These are phyloP conservation scores for Speleostelium caveatum DNA, from an alignment of 78 protist species.

Conservation along the genomic window DNA sequence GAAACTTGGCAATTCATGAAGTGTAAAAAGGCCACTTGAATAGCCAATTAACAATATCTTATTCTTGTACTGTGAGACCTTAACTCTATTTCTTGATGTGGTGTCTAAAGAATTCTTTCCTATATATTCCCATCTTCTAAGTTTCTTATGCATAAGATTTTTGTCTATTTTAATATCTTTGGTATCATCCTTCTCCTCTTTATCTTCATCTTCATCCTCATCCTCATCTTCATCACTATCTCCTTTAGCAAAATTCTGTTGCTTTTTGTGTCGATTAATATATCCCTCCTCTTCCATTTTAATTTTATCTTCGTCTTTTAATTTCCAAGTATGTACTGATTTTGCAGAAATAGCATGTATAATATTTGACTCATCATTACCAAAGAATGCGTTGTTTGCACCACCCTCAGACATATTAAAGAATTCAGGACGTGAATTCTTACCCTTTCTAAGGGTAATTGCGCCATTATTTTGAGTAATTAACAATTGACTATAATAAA, in stretches of 20 bases:
- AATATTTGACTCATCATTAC: slow-evolving; percentile 15
- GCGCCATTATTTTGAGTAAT: slow-evolving; percentile 41
- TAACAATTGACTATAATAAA: slow-evolving; percentile 9
- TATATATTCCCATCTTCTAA: slow-evolving; percentile 36
- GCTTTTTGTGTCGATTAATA: not conserved
- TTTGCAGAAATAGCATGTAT: slow-evolving; percentile 17
- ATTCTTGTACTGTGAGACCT: slow-evolving; percentile 4
- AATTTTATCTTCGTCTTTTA: not conserved
- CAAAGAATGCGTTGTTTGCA: slow-evolving; percentile 8
- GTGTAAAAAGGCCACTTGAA: slow-evolving; percentile 86
- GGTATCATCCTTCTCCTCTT: not conserved
- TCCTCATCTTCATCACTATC: no score
- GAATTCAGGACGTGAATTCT: not conserved
- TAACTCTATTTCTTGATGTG: slow-evolving; percentile 1
- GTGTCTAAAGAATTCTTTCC: slow-evolving; percentile 22
- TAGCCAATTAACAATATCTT: slow-evolving; percentile 87
- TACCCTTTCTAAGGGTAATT: slow-evolving; percentile 33
- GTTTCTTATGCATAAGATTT: not conserved
- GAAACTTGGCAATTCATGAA: slow-evolving; percentile 84
- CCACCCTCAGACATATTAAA: slow-evolving; percentile 19
- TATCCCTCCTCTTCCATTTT: not conserved
- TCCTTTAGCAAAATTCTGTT: not conserved
- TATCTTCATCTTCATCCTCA: no score
- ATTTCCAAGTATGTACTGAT: slow-evolving; percentile 24
- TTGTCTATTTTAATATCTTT: not conserved